Evolutionary conservation across 306 rosid species (phyloP).

Genomic region (Trifolium subterraneum): DNA sequence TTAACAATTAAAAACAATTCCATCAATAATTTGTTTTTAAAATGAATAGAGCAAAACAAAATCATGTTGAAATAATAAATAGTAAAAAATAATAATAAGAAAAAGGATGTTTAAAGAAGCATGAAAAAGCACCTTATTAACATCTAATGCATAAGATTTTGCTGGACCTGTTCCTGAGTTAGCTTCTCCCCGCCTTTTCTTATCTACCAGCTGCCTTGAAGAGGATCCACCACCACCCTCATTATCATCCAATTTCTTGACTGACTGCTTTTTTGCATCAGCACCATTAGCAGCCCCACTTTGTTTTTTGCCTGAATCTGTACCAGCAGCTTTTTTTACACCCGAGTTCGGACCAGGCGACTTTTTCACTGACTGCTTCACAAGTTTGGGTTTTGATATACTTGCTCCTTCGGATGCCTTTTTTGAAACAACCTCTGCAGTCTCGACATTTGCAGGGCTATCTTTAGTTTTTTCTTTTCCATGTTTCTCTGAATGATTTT

Average conservation of each 20-base stretch:
- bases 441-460: conserved; percentile 47
- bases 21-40: not conserved
- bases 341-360: conserved; percentile 46
- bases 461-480: conserved; percentile 58
- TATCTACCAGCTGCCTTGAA: conserved; percentile 56
- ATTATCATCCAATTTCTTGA: conserved; percentile 59
- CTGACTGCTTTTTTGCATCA: conserved; percentile 64
- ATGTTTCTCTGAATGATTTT: conserved; percentile 51
- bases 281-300: conserved; percentile 55
- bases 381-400: conserved; percentile 64
- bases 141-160: conserved; percentile 59
- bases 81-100: not conserved
- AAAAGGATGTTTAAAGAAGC: conserved; percentile 32
- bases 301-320: conserved; percentile 55
- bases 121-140: conserved; percentile 49
- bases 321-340: conserved; percentile 51
- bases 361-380: conserved; percentile 54
- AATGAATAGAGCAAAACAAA: conserved; percentile 23
- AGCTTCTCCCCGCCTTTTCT: conserved; percentile 60
- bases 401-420: conserved; percentile 60
- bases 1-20: conserved; percentile 34
- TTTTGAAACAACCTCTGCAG: conserved; percentile 53
- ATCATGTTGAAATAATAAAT: conserved; percentile 1
- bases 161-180: conserved; percentile 45
- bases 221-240: conserved; percentile 57